A percentile compares a stretch with the other conserved stretches of the same genome.
Evolutionary conservation across 768 basidiomycete species (phyloP).

Genomic region (Tricholomella constricta): DNA sequence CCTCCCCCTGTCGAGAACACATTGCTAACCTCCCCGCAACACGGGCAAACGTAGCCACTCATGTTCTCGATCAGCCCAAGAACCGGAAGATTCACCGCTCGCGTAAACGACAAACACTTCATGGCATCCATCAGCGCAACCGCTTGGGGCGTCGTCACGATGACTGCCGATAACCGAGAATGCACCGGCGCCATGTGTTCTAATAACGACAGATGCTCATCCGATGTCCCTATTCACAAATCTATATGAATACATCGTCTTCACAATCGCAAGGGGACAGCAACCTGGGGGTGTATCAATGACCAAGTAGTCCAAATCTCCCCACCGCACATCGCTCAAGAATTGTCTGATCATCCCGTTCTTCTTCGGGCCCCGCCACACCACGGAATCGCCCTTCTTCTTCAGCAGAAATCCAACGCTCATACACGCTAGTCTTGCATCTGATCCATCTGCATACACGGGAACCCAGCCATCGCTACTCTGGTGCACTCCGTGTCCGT

Average conservation of each 20-base stretch:
- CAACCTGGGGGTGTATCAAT: conserved; percentile 96
- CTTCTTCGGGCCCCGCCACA: conserved; percentile 99
- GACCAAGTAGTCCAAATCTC: conserved; percentile 87
- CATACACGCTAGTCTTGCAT: conserved; percentile 86
- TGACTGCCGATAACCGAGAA: conserved; percentile 74
- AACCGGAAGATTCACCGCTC: conserved; percentile 81
- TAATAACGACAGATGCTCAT: conserved; percentile 94
- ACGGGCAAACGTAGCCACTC: conserved; percentile 98
- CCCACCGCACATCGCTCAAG: conserved; percentile 93
- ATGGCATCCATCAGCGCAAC: conserved; percentile 93
- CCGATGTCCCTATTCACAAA: conserved; percentile 80
- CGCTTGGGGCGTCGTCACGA: conserved; percentile 98
- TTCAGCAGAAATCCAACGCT: conserved; percentile 94
- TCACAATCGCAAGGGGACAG: conserved; percentile 24
- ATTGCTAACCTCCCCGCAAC: conserved; percentile 93
- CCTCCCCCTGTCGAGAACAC: conserved; percentile 95
- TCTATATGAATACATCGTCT: conserved; percentile 18
- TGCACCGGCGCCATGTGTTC: conserved; percentile 91
- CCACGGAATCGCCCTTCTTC: conserved; percentile 88
- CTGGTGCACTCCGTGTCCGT: conserved; percentile 86
- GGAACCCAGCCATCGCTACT: conserved; percentile 98
- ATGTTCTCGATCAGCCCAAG: conserved; percentile 97
- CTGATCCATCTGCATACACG: conserved; percentile 86
- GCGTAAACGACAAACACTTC: conserved; percentile 96
- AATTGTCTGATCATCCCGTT: conserved; percentile 98